These are phyloP conservation scores for Mycena metata DNA, from an alignment of 768 basidiomycete genomes.

Conservation along the genomic window DNA sequence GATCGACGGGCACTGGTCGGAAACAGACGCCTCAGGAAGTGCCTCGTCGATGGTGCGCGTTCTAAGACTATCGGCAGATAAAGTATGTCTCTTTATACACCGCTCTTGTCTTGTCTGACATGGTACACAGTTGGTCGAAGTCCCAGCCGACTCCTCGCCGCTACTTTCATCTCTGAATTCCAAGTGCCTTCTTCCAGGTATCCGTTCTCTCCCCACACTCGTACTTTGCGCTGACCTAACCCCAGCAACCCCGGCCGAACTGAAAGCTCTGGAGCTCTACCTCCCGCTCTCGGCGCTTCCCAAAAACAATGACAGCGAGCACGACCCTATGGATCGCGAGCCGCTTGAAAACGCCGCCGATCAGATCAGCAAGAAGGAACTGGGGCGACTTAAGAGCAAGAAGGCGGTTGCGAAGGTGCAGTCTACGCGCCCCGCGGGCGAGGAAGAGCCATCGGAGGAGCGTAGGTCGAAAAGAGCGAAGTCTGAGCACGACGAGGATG, in stretches of 20 bases:
- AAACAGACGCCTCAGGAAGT: slow-evolving; percentile 31
- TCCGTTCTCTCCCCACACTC: slow-evolving; percentile 25
- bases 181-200: slow-evolving; percentile 62
- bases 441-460: slow-evolving; percentile 43
- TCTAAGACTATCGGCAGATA: slow-evolving; percentile 51
- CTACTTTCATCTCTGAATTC: slow-evolving; percentile 63
- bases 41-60: slow-evolving; percentile 44
- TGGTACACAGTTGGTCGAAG: slow-evolving; percentile 52
- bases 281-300: slow-evolving; percentile 68
- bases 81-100: slow-evolving; percentile 49
- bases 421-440: slow-evolving; percentile 31
- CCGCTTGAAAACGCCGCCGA: slow-evolving; percentile 36
- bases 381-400: slow-evolving; percentile 67
- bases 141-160: slow-evolving; percentile 40
- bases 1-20: slow-evolving; percentile 44
- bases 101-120: neutral
- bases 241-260: slow-evolving; percentile 63
- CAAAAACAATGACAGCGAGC: slow-evolving; percentile 65
- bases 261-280: slow-evolving; percentile 73
- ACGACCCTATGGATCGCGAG: slow-evolving; percentile 55
- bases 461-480: slow-evolving; percentile 53
- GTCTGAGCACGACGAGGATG: slow-evolving; percentile 43
- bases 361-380: slow-evolving; percentile 58
- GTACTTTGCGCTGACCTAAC: neutral
- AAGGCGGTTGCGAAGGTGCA: slow-evolving; percentile 56